Conservation (phyloP, 192 early-diverging fungal genomes). For the Coemansia sp. region DNA sequence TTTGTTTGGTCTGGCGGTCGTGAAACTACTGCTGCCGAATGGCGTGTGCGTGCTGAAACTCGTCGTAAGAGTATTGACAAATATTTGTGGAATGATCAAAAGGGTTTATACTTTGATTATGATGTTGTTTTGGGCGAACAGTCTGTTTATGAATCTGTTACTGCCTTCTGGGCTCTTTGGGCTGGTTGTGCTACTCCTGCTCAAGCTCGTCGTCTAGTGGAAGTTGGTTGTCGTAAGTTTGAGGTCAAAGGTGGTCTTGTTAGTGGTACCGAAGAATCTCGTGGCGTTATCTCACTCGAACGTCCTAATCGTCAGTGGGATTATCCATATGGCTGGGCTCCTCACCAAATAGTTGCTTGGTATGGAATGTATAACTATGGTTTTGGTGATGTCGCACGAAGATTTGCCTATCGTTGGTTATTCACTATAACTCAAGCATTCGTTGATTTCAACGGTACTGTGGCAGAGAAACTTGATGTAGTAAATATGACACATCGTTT, state of each 20-base stretch:
- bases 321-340: conserved; percentile 94
- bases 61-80: conserved; percentile 68
- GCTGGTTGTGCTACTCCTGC: conserved; percentile 71
- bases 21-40: conserved; percentile 56
- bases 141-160: conserved; percentile 84
- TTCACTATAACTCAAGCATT: conserved; percentile 93
- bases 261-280: conserved; percentile 85
- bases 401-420: conserved; percentile 93
- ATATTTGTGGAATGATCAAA: conserved; percentile 82
- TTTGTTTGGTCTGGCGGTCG: conserved; percentile 45
- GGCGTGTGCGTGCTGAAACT: conserved; percentile 63
- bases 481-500: conserved; percentile 87
- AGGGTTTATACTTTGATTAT: conserved; percentile 87
- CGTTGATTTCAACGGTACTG: conserved; percentile 95
- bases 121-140: conserved; percentile 68
- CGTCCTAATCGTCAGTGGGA: conserved; percentile 97
- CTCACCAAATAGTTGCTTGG: conserved; percentile 99
- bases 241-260: conserved; percentile 92
- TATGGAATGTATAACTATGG: conserved; percentile 84
- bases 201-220: conserved; percentile 78
- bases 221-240: conserved; percentile 69
- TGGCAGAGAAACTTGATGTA: conserved; percentile 97
- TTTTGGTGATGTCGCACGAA: conserved; percentile 64
- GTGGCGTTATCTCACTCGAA: conserved; percentile 75
- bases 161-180: conserved; percentile 92